Evolutionary conservation across 192 early-diverging fungal genomes (phyloP), one percentile per base, ranked within the genome.

Genomic region (Coemansia javaensis): DNA sequence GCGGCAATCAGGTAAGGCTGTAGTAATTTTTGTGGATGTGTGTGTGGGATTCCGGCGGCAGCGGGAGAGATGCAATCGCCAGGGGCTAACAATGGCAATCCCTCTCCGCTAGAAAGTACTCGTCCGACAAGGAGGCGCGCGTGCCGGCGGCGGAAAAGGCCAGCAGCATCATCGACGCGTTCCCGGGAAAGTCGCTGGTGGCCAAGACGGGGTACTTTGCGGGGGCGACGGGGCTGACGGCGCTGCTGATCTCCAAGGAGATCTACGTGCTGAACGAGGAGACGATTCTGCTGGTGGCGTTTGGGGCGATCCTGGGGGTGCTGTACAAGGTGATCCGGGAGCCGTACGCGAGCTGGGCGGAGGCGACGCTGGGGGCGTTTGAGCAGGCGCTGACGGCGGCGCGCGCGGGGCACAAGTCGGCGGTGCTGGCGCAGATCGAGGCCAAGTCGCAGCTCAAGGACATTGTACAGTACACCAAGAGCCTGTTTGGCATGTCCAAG

Each of bases 221-320:
- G 37, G 67, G 86, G 17, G 80, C 81, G 43, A 81, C 90, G 34
- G 91, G 90, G 48, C 64, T 90, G 50, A 85, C 92, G 13, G 86
- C 92, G 31, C 90, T 84, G 71, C 69, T 89, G 31, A 85, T 98
- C 60, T 90, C 91, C 47, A 95, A 98, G 86, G 95, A 98, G 78
- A 90, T 98, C 71, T 98, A 95, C 78, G 82, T 96, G 42, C 65
- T 96, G 50, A 95, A 96, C 72, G 90, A 88, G 66, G 93, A 98
- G 67, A 82, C 91, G 34, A 78, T 96, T 38, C 85, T 94, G 43
- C 63, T 93, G 41, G 58, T 86, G 28, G 79, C 86, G 30, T 86
- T 92, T 60, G 83, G 83, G 50, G 87, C 85, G 65, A 84, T 94
- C 28, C 80, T 88, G 30, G 78, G 81, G 32, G 70, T 90, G 38